Evolutionary conservation across 257 asterid species (phyloP).

Genomic region (Solanum medicagineum): DNA sequence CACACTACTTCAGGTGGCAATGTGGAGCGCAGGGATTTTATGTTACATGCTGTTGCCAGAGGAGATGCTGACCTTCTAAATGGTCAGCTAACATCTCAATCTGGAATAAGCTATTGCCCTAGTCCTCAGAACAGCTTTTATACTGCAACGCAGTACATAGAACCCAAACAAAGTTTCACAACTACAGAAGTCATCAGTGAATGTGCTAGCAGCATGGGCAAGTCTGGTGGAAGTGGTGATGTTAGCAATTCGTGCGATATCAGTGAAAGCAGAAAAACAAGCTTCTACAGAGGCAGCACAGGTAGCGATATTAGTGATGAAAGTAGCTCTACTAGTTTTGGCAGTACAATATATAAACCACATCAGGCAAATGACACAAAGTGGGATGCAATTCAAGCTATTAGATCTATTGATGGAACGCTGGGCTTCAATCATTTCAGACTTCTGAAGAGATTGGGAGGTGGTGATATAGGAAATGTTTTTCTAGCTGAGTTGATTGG

Average conservation of each 20-base stretch:
- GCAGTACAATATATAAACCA: slow-evolving; percentile 38
- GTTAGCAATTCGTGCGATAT: slow-evolving; percentile 31
- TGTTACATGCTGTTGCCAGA: slow-evolving; percentile 6
- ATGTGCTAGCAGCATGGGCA: slow-evolving; percentile 22
- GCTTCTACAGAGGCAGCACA: slow-evolving; percentile 40
- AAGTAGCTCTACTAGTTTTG: slow-evolving; percentile 46
- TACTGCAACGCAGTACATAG: slow-evolving; percentile 23
- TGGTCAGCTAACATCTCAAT: slow-evolving; percentile 20
- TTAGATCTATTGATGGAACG: slow-evolving; percentile 32
- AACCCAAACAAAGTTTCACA: slow-evolving; percentile 40
- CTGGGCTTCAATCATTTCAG: slow-evolving; percentile 42
- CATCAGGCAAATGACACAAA: slow-evolving; percentile 49
- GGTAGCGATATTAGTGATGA: slow-evolving; percentile 51
- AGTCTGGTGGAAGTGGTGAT: slow-evolving; percentile 42
- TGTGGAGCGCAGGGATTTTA: slow-evolving; percentile 15
- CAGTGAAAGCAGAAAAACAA: slow-evolving; percentile 40
- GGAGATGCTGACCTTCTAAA: slow-evolving; percentile 12
- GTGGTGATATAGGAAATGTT: slow-evolving; percentile 57
- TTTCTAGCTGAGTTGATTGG: slow-evolving; percentile 47
- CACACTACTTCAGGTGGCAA: slow-evolving; percentile 14
- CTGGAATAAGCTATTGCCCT: slow-evolving; percentile 11
- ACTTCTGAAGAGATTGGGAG: slow-evolving; percentile 37
- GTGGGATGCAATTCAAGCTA: slow-evolving; percentile 65
- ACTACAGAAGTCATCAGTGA: slow-evolving; percentile 35
- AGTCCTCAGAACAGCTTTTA: slow-evolving; percentile 38